Conservation (phyloP, 2,329 filamentous ascomycete species). For the Escovopsis weberi region DNA sequence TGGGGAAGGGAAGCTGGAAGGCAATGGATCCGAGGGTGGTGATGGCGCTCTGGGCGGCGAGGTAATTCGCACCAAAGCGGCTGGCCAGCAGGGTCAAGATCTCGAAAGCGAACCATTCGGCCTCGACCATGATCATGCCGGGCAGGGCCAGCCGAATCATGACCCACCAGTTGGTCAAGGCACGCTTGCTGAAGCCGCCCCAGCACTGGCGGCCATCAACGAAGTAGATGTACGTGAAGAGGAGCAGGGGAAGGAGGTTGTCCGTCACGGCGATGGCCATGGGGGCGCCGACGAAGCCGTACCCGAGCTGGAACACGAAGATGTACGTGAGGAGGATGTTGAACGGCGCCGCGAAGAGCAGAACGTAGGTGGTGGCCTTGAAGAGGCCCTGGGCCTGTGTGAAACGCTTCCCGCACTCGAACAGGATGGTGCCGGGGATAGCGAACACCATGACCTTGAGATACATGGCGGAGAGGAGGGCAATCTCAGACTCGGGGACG, state of each 20-base stretch:
- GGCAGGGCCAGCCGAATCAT: constrained; percentile 84
- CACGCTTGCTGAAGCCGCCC: constrained; percentile 61
- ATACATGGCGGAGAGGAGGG: constrained; percentile 56
- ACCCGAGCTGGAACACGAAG: constrained; percentile 56
- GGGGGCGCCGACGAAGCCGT: constrained; percentile 68
- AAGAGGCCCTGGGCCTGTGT: constrained; percentile 75
- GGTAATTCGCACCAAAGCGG: constrained; percentile 61
- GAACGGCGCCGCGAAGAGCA: constrained; percentile 60
- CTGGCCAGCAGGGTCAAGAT: constrained; percentile 72
- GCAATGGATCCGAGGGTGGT: constrained; percentile 64
- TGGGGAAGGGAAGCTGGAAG: constrained; percentile 84
- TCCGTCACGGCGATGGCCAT: constrained; percentile 69
- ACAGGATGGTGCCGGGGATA: constrained; percentile 61
- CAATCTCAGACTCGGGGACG: constrained; percentile 40
- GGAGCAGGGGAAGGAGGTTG: constrained; percentile 59
- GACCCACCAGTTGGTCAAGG: constrained; percentile 58
- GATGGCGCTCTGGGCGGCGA: constrained; percentile 81
- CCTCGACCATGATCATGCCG: constrained; percentile 85
- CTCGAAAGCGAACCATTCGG: constrained; percentile 88
- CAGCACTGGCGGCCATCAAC: constrained; percentile 65
- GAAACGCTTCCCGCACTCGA: constrained; percentile 67
- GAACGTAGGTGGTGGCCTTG: constrained; percentile 61
- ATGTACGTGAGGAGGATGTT: constrained; percentile 68
- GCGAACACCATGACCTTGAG: constrained; percentile 57
- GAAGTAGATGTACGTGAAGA: constrained; percentile 66